These are phyloP conservation scores for Agastache rugosa DNA, from an alignment of 257 asterid genomes.

Conservation along the genomic window DNA sequence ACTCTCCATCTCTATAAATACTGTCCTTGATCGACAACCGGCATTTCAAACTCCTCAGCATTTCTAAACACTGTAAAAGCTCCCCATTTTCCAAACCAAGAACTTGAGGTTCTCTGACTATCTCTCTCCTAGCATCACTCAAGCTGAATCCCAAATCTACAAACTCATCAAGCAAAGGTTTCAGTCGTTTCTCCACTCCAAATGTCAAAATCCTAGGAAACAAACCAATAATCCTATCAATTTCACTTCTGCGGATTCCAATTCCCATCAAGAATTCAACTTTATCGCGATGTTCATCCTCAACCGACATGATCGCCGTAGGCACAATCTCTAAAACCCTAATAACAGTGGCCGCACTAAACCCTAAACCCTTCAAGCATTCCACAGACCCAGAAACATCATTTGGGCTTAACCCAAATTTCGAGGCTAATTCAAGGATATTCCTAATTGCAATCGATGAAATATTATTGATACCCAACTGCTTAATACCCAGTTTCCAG, in stretches of 20 bases:
- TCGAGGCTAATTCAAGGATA: constrained; percentile 53
- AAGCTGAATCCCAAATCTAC: constrained; percentile 59
- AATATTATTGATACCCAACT: constrained; percentile 41
- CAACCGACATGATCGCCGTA: constrained; percentile 47
- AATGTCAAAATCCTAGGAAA: constrained; percentile 62
- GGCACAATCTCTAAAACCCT: constrained; percentile 72
- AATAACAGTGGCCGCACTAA: constrained; percentile 49
- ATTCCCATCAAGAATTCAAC: constrained; percentile 56
- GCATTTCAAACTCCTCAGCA: constrained; percentile 73
- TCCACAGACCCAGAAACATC: constrained; percentile 45
- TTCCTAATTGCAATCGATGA: constrained; percentile 46
- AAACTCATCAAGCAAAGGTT: constrained; percentile 71
- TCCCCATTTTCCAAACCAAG: constrained; percentile 86
- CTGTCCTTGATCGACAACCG: constrained; percentile 55
- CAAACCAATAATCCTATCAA: constrained; percentile 50
- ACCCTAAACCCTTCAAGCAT: constrained; percentile 59
- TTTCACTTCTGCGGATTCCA: constrained; percentile 52
- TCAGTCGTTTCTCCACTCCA: constrained; percentile 57
- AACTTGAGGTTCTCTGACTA: constrained; percentile 60
- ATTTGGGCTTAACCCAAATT: constrained; percentile 55
- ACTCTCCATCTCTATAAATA: constrained; percentile 58
- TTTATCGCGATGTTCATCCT: constrained; percentile 45
- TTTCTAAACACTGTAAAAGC: constrained; percentile 68
- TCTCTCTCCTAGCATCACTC: constrained; percentile 59
- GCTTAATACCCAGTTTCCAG: constrained; percentile 53